phyloP scores from a whole-genome alignment of 108 stramenopile genomes.

The Mediolabrus comicus region DNA sequence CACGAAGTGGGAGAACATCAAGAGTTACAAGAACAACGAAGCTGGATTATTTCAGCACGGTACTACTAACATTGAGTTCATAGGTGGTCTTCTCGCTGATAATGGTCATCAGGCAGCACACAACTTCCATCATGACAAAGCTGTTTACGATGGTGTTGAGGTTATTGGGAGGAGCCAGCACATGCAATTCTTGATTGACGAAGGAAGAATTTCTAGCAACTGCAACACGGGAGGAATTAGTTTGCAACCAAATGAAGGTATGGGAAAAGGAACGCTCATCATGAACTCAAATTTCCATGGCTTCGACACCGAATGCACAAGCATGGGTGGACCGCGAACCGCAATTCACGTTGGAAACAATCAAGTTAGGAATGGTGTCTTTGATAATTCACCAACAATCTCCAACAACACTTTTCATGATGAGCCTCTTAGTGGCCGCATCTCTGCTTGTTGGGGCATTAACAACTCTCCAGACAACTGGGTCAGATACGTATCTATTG shows the following conservation, averaged over 20 bases:
- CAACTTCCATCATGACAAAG: constrained; percentile 3
- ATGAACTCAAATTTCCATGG: constrained; percentile 7
- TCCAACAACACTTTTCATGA: constrained; percentile 12
- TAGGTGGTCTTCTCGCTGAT: constrained; percentile 27
- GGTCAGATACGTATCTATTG: constrained; percentile 5
- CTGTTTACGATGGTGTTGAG: constrained; percentile 22
- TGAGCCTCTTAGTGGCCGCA: neutral
- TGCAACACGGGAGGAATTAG: constrained; percentile 7
- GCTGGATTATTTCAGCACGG: constrained; percentile 31
- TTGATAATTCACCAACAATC: constrained; percentile 5
- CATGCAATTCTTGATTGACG: constrained; percentile 13
- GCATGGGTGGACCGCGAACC: neutral
- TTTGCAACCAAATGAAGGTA: constrained; percentile 8
- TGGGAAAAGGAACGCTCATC: constrained; percentile 2
- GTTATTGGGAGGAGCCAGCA: constrained; percentile 20
- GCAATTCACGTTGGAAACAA: constrained; percentile 9
- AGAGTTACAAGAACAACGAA: constrained; percentile 18
- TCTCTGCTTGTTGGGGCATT: constrained; percentile 2
- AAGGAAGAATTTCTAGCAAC: neutral
- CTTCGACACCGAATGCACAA: constrained; percentile 6
- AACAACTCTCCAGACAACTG: neutral
- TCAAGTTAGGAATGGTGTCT: constrained; percentile 10
- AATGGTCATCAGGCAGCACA: constrained; percentile 8
- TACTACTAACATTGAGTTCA: constrained; percentile 19
- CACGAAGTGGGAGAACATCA: constrained; percentile 10